Evolutionary conservation across 2,329 filamentous ascomycete genomes (phyloP), one percentile per base, ranked within the genome.

Genomic region (Metarhizium robertsii): DNA sequence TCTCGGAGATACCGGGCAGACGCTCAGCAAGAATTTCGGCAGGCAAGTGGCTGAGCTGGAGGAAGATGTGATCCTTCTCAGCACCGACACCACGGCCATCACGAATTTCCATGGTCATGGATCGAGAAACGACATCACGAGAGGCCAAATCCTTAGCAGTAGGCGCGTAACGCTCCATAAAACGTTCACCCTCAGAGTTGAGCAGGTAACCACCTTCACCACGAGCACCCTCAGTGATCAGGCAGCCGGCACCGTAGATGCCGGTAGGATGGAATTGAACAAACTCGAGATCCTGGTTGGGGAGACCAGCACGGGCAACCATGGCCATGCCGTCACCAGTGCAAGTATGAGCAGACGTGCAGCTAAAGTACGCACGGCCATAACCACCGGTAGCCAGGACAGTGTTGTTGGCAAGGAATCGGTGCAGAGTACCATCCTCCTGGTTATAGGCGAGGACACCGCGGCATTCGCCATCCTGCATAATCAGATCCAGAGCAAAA

Each of bases 261-360:
- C 92, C 92, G 63, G 92, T 96, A 55, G 92, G 92, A 75, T 99
- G 92, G 84, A 99, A 99, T 77, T 99, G 92, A 60, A 99, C 94
- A 75, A 99, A 99, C 74, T 99, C 94, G 61, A 97, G 83, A 86
- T 99, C 94, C 79, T 99, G 94, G 82, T 96, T 96, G 66, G 94
- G 92, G 45, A 99, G 87, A 73, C 94, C 94, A 60, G 94, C 94
- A 78, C 94, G 91, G 65, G 92, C 89, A 67, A 97, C 92, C 94
- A 99, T 97, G 64, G 94, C 94, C 90, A 96, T 96, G 72, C 94
- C 94, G 71, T 99, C 94, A 82, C 94, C 94, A 60, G 94, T 99
- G 75, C 92, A 96, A 61, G 94, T 97, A 78, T 99, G 94, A 50
- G 94, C 94, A 53, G 92, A 96, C 53, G 94, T 99, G 77, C 92